Conservation (phyloP, 1,139 yeast genomes). For the Blastobotrys capitulatus region DNA sequence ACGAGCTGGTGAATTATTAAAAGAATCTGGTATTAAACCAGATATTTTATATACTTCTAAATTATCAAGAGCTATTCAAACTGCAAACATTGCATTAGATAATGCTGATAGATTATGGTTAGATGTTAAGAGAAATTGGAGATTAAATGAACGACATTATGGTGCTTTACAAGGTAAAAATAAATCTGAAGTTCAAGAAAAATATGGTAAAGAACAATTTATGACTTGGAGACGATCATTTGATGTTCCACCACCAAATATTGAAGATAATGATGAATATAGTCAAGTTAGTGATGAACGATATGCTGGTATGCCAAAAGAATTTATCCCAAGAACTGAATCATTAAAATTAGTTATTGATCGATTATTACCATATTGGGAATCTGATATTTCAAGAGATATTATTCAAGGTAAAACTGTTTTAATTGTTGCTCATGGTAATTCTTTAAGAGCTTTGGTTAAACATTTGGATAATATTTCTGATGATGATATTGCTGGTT, state of each 20-base stretch:
- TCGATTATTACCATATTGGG: slow-evolving; percentile 98
- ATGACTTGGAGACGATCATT: slow-evolving; percentile 97
- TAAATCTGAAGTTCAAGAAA: slow-evolving; percentile 86
- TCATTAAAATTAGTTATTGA: slow-evolving; percentile 92
- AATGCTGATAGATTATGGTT: slow-evolving; percentile 85
- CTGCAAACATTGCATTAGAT: slow-evolving; percentile 92
- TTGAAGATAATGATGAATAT: slow-evolving; percentile 71
- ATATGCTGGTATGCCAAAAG: slow-evolving; percentile 77
- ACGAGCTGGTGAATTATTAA: slow-evolving; percentile 89
- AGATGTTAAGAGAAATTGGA: slow-evolving; percentile 94
- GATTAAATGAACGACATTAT: slow-evolving; percentile 98
- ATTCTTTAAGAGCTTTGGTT: slow-evolving; percentile 94
- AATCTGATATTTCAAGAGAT: slow-evolving; percentile 84
- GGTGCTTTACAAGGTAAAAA: slow-evolving; percentile 99
- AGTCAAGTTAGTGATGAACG: slow-evolving; percentile 84
- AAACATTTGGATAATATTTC: slow-evolving; percentile 94
- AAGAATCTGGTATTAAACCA: slow-evolving; percentile 79
- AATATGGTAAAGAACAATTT: slow-evolving; percentile 90
- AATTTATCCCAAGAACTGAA: slow-evolving; percentile 88
- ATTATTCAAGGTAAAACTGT: slow-evolving; percentile 85
- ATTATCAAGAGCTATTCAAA: slow-evolving; percentile 94
- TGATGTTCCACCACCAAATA: slow-evolving; percentile 93
- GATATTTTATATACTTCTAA: slow-evolving; percentile 89
- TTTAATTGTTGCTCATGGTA: slow-evolving; percentile 95
- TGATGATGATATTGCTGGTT: slow-evolving; percentile 85